Percentiles rank a stretch among this genome's conserved stretches.
These are phyloP conservation scores for Trichoderma sp. DNA, from an alignment of 2,329 filamentous ascomycete genomes.

Conservation along the genomic window DNA sequence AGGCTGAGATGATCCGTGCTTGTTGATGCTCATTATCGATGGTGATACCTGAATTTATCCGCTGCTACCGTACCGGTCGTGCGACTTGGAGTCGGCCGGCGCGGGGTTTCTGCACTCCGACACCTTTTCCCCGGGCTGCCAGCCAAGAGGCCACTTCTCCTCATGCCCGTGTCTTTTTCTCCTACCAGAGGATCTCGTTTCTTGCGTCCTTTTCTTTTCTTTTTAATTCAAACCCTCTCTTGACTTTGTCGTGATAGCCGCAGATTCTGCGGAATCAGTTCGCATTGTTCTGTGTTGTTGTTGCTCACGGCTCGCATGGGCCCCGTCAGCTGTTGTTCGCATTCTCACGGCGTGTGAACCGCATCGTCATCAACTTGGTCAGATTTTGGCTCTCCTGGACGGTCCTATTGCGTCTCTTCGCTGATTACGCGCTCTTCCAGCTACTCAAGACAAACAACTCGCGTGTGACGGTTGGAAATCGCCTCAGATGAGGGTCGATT, in stretches of 20 bases:
- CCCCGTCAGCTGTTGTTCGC: conserved; percentile 11
- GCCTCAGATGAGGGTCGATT: conserved; percentile 38
- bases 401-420: not conserved
- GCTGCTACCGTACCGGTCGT: conserved; percentile 24
- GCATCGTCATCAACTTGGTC: not conserved
- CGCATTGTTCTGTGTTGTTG: not conserved
- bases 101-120: conserved; percentile 9
- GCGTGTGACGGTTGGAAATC: conserved; percentile 14
- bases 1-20: not conserved
- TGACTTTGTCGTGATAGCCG: not conserved
- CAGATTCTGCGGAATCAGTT: not conserved
- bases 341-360: conserved; percentile 15
- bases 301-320: conserved; percentile 17
- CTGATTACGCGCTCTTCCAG: not conserved
- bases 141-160: conserved; percentile 21
- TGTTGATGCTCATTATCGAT: not conserved
- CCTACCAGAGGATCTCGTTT: not conserved
- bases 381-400: not conserved
- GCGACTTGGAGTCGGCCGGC: conserved; percentile 20
- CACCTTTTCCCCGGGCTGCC: not conserved
- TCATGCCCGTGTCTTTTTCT: not conserved
- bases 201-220: not conserved
- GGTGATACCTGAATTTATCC: not conserved
- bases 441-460: not conserved
- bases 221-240: not conserved